Percentiles rank a stretch among this genome's conserved stretches.
Conservation (phyloP, 768 basidiomycete genomes). For the Wakefieldia striispora region DNA sequence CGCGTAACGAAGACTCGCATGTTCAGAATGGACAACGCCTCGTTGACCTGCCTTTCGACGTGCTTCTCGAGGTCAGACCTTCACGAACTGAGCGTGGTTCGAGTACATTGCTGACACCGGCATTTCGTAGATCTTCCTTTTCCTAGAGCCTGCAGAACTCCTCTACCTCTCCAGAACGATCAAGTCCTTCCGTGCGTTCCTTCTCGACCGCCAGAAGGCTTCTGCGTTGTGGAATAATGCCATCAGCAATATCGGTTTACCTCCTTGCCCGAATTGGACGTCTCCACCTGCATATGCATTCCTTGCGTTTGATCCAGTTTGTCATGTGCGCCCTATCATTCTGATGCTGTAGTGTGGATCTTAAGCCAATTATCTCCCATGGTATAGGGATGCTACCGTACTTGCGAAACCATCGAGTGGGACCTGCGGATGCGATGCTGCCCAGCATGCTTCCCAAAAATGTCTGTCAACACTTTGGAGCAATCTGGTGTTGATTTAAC, state of each 20-base stretch:
- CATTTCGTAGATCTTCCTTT: no score
- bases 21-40: not conserved
- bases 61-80: conserved; percentile 12
- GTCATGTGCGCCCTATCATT: conserved; percentile 25
- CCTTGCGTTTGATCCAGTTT: conserved; percentile 29
- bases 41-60: conserved; percentile 12
- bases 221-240: conserved; percentile 26
- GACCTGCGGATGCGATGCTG: conserved; percentile 13
- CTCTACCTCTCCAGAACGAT: no score
- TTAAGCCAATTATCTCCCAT: not conserved
- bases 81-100: not conserved
- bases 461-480: conserved; percentile 2
- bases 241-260: conserved; percentile 24
- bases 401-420: conserved; percentile 15
- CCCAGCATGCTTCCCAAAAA: not conserved
- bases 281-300: conserved; percentile 30
- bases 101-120: not conserved
- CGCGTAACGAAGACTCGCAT: not conserved
- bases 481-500: not conserved
- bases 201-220: not conserved
- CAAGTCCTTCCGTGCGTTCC: no score
- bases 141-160: no score
- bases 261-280: conserved; percentile 25
- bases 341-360: not conserved
- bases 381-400: conserved; percentile 10